phyloP scores from a whole-genome alignment of 176 grass and related monocot genomes.

The Rhynchospora breviuscula region DNA sequence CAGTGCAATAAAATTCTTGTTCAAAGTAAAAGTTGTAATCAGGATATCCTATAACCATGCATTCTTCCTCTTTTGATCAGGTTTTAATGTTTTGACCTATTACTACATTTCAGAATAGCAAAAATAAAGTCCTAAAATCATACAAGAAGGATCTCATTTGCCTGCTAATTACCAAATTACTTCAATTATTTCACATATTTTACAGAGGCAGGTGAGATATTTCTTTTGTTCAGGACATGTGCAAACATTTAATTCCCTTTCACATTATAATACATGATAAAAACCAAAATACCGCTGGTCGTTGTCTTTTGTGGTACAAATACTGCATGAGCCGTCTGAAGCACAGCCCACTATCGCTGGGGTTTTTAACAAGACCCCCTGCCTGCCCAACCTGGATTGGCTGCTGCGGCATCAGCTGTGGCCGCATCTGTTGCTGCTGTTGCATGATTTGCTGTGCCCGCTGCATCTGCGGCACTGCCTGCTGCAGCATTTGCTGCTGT shows the following conservation, averaged over 20 bases:
- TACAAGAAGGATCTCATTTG: background rate
- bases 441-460: conserved; percentile 67
- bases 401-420: conserved; percentile 28
- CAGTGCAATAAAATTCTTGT: background rate
- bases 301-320: conserved; percentile 84
- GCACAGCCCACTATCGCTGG: conserved; percentile 66
- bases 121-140: background rate
- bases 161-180: background rate
- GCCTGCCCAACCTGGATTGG: conserved; percentile 47
- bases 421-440: conserved; percentile 58
- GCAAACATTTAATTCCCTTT: background rate
- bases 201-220: background rate
- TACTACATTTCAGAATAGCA: background rate
- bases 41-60: background rate
- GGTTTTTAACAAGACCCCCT: conserved; percentile 45
- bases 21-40: background rate
- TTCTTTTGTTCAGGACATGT: background rate
- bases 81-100: background rate
- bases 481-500: conserved; percentile 48
- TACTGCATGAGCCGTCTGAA: conserved; percentile 88
- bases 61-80: background rate
- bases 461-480: conserved; percentile 49
- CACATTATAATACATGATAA: background rate
- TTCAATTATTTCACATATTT: background rate
- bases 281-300: conserved; percentile 50